phyloP scores from a whole-genome alignment of 1,139 yeast species.

The Geotrichum histeridarum region DNA sequence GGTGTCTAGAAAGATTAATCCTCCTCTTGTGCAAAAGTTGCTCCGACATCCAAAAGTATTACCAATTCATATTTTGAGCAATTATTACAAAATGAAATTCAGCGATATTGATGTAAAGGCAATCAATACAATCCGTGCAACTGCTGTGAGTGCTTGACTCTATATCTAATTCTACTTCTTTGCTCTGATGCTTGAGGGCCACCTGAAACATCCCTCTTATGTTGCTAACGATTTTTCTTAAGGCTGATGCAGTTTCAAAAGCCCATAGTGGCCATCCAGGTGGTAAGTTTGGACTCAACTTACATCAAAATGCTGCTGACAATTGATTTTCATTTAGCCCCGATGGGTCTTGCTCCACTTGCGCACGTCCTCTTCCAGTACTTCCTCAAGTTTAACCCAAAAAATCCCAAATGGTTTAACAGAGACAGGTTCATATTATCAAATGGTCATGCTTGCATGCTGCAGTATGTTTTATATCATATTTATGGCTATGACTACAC shows the following conservation, averaged over 20 bases:
- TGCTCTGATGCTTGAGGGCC: too few relatives aligned
- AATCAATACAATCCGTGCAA: slow-evolving; percentile 81
- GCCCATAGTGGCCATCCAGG: slow-evolving; percentile 99
- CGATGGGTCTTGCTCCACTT: slow-evolving; percentile 93
- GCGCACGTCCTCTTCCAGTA: slow-evolving; percentile 71
- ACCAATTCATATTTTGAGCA: too few relatives aligned
- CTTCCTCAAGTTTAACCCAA: slow-evolving; percentile 77
- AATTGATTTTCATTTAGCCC: slow-evolving; percentile 42
- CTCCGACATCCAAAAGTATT: too few relatives aligned
- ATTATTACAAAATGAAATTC: slow-evolving; percentile 13
- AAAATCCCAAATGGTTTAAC: slow-evolving; percentile 87
- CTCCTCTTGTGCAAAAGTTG: too few relatives aligned
- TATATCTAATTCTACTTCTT: too few relatives aligned
- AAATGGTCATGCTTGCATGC: slow-evolving; percentile 96
- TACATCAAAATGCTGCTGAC: not conserved
- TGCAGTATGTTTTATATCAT: slow-evolving; percentile 80
- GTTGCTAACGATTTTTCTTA: not conserved
- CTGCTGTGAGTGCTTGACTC: slow-evolving; percentile 49
- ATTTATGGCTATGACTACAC: slow-evolving; percentile 77
- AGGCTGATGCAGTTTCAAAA: slow-evolving; percentile 76
- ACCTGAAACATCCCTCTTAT: too few relatives aligned
- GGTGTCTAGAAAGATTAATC: too few relatives aligned
- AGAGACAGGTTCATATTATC: slow-evolving; percentile 93
- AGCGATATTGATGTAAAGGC: slow-evolving; percentile 65
- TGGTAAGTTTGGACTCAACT: slow-evolving; percentile 37